Evolutionary conservation across 371 early-diverging fungal species (phyloP).

Genomic region (Mortierella sp.): DNA sequence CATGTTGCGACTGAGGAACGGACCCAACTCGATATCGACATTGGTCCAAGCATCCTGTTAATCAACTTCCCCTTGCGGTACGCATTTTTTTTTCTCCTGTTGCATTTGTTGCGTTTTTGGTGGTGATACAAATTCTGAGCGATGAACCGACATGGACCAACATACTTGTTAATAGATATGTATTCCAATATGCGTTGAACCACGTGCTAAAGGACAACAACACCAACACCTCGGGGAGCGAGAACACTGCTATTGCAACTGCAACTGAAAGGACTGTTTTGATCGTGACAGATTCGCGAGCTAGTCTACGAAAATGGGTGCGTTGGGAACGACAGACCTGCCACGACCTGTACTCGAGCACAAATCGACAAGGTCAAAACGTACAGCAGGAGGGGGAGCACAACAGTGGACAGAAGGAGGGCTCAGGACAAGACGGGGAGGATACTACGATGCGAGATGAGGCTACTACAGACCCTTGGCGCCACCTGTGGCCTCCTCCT

Average conservation of each 20-base stretch:
- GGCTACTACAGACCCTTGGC: slow-evolving; percentile 16
- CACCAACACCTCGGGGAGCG: not conserved
- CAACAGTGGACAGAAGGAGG: not conserved
- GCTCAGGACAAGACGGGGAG: no score
- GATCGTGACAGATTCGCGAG: slow-evolving; percentile 24
- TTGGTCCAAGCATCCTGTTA: slow-evolving; percentile 12
- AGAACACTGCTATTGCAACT: no score
- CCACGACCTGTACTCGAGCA: not conserved
- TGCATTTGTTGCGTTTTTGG: not conserved
- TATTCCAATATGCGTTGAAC: slow-evolving; percentile 39
- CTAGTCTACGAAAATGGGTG: slow-evolving; percentile 9
- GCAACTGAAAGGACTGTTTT: slow-evolving; percentile 12
- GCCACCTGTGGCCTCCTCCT: slow-evolving; percentile 21
- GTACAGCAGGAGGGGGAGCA: not conserved
- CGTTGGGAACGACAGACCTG: slow-evolving; percentile 10
- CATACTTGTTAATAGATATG: slow-evolving; percentile 16
- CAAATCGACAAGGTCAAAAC: not conserved
- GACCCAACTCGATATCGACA: not conserved
- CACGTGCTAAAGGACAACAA: slow-evolving; percentile 9
- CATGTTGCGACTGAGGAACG: not conserved
- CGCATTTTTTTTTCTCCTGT: not conserved
- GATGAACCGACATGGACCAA: not conserved
- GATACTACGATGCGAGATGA: not conserved
- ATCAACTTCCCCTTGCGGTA: slow-evolving; percentile 37
- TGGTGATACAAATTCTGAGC: not conserved